Evolutionary conservation across 2,329 filamentous ascomycete genomes (phyloP), one percentile per base, ranked within the genome.

Genomic region (Zymoseptoria brevis): DNA sequence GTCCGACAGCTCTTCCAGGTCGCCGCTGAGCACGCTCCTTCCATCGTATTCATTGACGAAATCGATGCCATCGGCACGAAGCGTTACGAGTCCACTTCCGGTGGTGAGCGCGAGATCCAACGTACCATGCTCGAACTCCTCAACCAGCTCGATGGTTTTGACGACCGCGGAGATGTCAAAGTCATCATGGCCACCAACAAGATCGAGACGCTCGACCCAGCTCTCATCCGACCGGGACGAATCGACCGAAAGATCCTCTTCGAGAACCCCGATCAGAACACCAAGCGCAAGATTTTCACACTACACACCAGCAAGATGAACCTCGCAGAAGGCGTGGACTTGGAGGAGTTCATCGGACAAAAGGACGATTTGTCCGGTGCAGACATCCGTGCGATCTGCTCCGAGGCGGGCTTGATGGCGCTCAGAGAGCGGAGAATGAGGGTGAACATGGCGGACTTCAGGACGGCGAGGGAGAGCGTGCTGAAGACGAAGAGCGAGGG

Each of bases 121-220:
- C 87, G 94, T 75, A 99, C 94, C 54, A 99, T 99, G 94, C 80
- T 99, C 75, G 94, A 99, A 73, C 84, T 99, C 57, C 86, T 99
- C 50, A 99, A 99, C 77, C 94, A 99, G 79, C 86, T 99, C 8
- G 94, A 99, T 74, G 94, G 94, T 70, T 99, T 99, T 77, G 94
- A 99, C 73, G 95, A 99, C 75, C 89, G 94, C 62, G 95, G 94
- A 68, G 94, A 99, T 73, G 93, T 99, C 76, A 99, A 99, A 81
- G 94, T 99, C 62, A 93, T 99, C 75, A 97, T 99, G 92, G 95
- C 94, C 11, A 99, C 94, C 67, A 99, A 99, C 86, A 99, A 99
- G 84, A 99, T 99, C 67, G 95, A 99, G 68, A 96, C 90, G 3
- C 82, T 99, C 26, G 95, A 99, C 72, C 94, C 94, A 57, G 94